Evolutionary conservation across 495 filamentous ascomycete genomes (phyloP).

Genomic region (Aspergillus bridgeri): DNA sequence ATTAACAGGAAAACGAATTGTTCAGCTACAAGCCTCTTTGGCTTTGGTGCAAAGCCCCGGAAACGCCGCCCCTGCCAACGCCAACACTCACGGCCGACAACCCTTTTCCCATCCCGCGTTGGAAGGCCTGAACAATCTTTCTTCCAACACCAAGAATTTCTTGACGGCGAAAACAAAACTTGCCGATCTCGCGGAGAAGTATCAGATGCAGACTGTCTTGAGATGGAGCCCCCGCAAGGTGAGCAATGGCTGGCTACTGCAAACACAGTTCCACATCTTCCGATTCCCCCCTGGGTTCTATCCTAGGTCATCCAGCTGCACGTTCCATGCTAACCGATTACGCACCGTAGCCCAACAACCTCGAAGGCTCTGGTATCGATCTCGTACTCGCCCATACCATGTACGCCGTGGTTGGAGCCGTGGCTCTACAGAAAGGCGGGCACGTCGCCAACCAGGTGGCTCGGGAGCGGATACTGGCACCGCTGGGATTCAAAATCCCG

Average conservation of each 20-base stretch:
- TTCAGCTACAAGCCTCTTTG: conserved; percentile 73
- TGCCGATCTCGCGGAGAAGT: conserved; percentile 60
- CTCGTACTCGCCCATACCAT: conserved; percentile 70
- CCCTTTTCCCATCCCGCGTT: conserved; percentile 74
- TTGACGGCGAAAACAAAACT: conserved; percentile 58
- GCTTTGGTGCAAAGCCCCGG: conserved; percentile 56
- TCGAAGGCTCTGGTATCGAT: conserved; percentile 66
- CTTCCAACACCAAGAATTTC: conserved; percentile 48
- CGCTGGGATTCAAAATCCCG: conserved; percentile 41
- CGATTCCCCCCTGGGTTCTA: not conserved
- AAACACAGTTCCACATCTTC: not conserved
- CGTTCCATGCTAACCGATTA: conserved; percentile 5
- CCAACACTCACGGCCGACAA: conserved; percentile 47
- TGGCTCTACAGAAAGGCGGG: conserved; percentile 81
- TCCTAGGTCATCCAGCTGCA: not conserved
- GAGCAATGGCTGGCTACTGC: conserved; percentile 22
- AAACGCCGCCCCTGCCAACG: conserved; percentile 16
- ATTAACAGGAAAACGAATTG: conserved; percentile 69
- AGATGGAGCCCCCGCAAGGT: conserved; percentile 87
- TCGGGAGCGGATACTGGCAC: conserved; percentile 69
- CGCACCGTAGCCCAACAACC: conserved; percentile 61
- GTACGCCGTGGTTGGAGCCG: conserved; percentile 82
- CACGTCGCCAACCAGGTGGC: conserved; percentile 70
- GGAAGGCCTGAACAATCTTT: conserved; percentile 67
- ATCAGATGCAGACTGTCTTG: conserved; percentile 67